Evolutionary conservation across 2,329 filamentous ascomycete species (phyloP).

Genomic region (Aspergillus fumigatiaffinis): DNA sequence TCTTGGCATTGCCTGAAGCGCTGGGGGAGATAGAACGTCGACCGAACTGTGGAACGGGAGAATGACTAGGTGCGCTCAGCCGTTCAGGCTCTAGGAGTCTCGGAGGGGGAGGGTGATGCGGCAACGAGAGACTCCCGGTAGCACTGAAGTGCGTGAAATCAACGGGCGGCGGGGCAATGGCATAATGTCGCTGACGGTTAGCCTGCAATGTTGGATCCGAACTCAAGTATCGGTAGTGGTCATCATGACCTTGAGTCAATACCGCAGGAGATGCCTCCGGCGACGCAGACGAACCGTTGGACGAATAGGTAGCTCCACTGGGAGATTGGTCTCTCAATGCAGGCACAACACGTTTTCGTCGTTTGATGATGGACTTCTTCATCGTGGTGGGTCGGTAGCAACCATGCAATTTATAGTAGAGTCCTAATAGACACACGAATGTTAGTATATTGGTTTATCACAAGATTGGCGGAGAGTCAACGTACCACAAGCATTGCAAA

Average conservation of each 20-base stretch:
- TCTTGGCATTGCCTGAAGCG: slow-evolving; percentile 29
- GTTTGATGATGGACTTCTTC: slow-evolving; percentile 97
- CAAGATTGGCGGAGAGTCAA: slow-evolving; percentile 18
- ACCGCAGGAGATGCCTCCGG: slow-evolving; percentile 37
- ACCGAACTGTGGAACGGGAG: slow-evolving; percentile 27
- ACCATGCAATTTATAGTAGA: slow-evolving; percentile 96
- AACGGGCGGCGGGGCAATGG: slow-evolving; percentile 43
- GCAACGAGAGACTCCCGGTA: slow-evolving; percentile 27
- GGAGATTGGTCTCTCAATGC: slow-evolving; percentile 54
- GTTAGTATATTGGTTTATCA: slow-evolving; percentile 8
- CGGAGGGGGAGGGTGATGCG: slow-evolving; percentile 27
- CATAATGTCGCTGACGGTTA: slow-evolving; percentile 24
- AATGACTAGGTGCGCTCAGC: slow-evolving; percentile 20
- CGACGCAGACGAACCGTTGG: slow-evolving; percentile 41
- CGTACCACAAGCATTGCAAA: slow-evolving; percentile 97
- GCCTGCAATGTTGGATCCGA: slow-evolving; percentile 36
- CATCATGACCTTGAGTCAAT: slow-evolving; percentile 27
- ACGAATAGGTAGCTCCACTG: slow-evolving; percentile 36
- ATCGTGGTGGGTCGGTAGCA: slow-evolving; percentile 92
- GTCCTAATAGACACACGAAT: slow-evolving; percentile 51
- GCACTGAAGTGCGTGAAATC: slow-evolving; percentile 48
- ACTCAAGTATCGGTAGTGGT: slow-evolving; percentile 32
- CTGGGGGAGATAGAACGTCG: slow-evolving; percentile 32
- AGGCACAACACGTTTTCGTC: slow-evolving; percentile 89
- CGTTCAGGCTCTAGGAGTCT: slow-evolving; percentile 30